Percentiles rank a stretch among this genome's conserved stretches.
phyloP scores from a whole-genome alignment of 2,329 filamentous ascomycete genomes.

The Fusarium veterinarium region DNA sequence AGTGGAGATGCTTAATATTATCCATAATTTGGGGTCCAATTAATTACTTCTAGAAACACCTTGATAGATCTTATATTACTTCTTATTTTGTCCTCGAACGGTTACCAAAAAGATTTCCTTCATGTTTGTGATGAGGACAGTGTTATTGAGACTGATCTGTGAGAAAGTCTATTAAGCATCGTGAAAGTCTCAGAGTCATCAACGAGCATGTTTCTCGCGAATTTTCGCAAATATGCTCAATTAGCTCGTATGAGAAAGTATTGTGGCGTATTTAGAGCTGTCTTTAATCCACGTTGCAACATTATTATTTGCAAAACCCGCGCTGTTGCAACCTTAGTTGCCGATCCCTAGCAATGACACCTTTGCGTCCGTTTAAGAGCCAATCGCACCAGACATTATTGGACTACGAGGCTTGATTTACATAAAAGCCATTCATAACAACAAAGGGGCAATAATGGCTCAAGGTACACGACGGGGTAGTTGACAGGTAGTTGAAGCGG shows the following conservation, averaged over 20 bases:
- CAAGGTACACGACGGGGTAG: not conserved
- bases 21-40: not conserved
- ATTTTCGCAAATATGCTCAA: conserved; percentile 19
- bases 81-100: not conserved
- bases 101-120: no score
- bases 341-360: not conserved
- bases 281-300: not conserved
- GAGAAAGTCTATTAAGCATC: not conserved
- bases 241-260: not conserved
- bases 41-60: conserved; percentile 3
- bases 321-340: not conserved
- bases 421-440: not conserved
- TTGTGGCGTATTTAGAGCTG: not conserved
- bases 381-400: not conserved
- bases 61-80: not conserved
- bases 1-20: not conserved
- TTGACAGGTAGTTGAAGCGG: conserved; percentile 10
- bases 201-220: not conserved
- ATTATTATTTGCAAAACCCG: not conserved
- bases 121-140: not conserved
- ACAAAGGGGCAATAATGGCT: not conserved
- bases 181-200: not conserved
- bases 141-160: not conserved
- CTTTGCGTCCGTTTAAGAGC: not conserved
- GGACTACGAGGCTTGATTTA: not conserved